These are phyloP conservation scores for Lycium barbarum DNA, from an alignment of 257 asterid species.

Conservation along the genomic window DNA sequence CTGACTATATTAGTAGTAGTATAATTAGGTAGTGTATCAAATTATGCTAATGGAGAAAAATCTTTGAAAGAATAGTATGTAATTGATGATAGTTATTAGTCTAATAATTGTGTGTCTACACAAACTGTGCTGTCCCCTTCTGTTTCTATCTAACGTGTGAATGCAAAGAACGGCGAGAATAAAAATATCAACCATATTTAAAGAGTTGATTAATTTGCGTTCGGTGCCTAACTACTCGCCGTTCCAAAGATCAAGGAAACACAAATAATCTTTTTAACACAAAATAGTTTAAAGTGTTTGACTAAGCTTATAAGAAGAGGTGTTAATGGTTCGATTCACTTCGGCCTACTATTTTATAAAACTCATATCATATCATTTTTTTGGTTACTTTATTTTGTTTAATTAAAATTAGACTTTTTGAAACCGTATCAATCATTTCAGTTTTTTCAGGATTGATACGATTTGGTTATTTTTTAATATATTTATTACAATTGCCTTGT, in stretches of 20 bases:
- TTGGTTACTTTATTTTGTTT: too few species aligned
- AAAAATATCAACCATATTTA: not conserved
- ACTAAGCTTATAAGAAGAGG: too few species aligned
- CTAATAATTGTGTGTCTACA: slow-evolving; percentile 1
- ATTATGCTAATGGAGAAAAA: slow-evolving; percentile 12
- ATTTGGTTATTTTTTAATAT: too few species aligned
- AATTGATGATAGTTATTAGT: not conserved
- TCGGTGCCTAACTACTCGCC: not conserved
- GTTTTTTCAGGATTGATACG: too few species aligned
- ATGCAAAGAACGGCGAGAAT: not conserved
- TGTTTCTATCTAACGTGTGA: not conserved
- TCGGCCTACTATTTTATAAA: too few species aligned
- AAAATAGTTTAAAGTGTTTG: too few species aligned
- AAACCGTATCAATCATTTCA: too few species aligned
- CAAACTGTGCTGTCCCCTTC: slow-evolving; percentile 26
- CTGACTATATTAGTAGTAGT: not conserved
- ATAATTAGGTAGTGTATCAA: not conserved
- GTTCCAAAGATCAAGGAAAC: not conserved
- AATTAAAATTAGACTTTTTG: too few species aligned
- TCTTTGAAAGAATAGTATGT: not conserved
- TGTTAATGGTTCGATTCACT: too few species aligned
- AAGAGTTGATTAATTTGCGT: too few species aligned
- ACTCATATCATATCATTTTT: too few species aligned
- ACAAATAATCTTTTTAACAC: not conserved
- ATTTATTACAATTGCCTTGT: too few species aligned